Evolutionary conservation across 1,139 yeast species (phyloP), one percentile per base, ranked within the genome.

Genomic region (Lodderomyces jiufengensis): DNA sequence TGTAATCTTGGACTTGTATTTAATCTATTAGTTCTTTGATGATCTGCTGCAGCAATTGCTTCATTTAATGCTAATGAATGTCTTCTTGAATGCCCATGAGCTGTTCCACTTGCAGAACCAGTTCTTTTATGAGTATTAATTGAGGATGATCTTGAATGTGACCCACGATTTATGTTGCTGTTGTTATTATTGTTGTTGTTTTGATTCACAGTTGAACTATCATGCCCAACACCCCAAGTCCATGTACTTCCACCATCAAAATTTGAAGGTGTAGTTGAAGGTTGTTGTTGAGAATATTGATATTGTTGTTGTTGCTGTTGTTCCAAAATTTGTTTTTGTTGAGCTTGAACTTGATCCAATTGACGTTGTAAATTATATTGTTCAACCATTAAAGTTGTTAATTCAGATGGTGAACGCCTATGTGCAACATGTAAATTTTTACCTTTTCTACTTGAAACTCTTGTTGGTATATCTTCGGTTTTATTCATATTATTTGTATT

Each of bases 1-100:
- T 59, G 50, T 14, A 59, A 50, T 13, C 67, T 47, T 35, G 73
- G 70, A 33, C 74, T 60, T 36, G 63, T 54, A 2, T 69, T 54
- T 23, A 58, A 50, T 45, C 65, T 54, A 42, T 67, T 69, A 22
- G 58, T 57, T 34, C 88, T 90, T 45, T 69, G 75, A 51, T 78
- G 79, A 7, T 96, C 96, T 11, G 98, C 98, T 4, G 97, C 97
- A 49, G 84, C 82, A 51, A 86, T 90, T n/a, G 98, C 98, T 59
- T 92, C 98, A 40, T 83, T 83, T 41, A 92, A 69, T 2, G 95
- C 97, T 43, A 92, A 66, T 0, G 97, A 88, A 55, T 92, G 98
- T 59, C 98, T 78, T 63, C 98, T 79, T 34, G 73, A 70, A 55
- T 92, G 98, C 27, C 97, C 96, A 49, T 13, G 60, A 15, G 41